Base-by-base conservation (phyloP, 768 basidiomycete genomes). In the Trametes gibbosa region DNA sequence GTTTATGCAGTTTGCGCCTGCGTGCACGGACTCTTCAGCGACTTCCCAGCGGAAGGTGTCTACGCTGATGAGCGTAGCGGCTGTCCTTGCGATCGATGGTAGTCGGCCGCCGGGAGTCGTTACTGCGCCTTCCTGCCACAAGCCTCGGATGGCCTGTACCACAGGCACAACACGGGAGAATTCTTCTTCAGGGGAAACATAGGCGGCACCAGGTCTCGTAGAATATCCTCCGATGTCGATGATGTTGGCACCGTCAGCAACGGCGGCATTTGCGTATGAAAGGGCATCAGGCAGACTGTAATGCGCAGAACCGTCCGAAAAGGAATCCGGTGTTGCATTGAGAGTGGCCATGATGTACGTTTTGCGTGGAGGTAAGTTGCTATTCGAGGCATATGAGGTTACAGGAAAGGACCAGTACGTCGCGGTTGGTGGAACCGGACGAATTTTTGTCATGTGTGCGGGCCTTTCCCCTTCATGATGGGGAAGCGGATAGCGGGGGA, bases 211-310 rank as follows among this genome's bases (percentile, higher is more conserved):
- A 0, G 96, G 97, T 12, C 94, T 83, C 0, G 95, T 99, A 0
- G 93, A 95, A 73, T 93, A 92, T 0, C 97, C 97, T 0, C 97
- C 96, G 19, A 98, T 79, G 71, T 99, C 97, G 59, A 98, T 74
- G 56, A 99, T 90, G 56, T 84, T 79, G 0, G 90, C 87, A 1
- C 89, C 88, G 0, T 76, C 76, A 0, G 71, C 61, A 2, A 85
- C 75, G 0, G 92, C 79, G 3, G 74, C 50, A 3, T 68, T 61
- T 0, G 79, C 76, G 61, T 87, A 89, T 2, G 68, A 65, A 16
- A 93, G 66, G 0, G 89, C 90, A 10, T 77, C 69, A 0, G 79
- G 63, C 12, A 86, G 63, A 0, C 78, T 79, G 61, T 80, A 77
- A 70, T 89, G 77, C 19, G 72, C 68, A 0, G 85, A 79, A 10